phyloP scores from a whole-genome alignment of 805 yeast species.

The Sugiyamaella smithiae region DNA sequence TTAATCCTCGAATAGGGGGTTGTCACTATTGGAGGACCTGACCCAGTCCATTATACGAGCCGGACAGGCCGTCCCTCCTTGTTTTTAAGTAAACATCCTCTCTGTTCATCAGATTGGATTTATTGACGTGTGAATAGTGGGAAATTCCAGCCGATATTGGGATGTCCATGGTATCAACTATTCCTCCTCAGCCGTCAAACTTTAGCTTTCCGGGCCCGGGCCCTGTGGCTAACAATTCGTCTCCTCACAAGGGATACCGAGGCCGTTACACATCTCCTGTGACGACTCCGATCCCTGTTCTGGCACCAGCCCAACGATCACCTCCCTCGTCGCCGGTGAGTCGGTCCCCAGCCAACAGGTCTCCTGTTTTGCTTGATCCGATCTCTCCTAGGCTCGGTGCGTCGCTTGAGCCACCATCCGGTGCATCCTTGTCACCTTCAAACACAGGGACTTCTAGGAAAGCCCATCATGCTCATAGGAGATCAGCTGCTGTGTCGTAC shows the following conservation, averaged over 20 bases:
- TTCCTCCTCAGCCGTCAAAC: conserved; percentile 12
- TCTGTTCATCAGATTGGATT: too few relatives aligned
- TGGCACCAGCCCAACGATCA: background rate
- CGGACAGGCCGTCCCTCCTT: too few relatives aligned
- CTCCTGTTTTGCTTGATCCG: background rate
- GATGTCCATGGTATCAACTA: conserved; percentile 19
- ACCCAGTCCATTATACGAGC: too few relatives aligned
- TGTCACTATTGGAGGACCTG: too few relatives aligned
- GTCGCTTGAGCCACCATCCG: background rate
- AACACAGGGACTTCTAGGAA: conserved; percentile 5
- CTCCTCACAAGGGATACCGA: background rate
- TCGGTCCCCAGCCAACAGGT: background rate
- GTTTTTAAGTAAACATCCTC: too few relatives aligned
- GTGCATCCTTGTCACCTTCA: background rate
- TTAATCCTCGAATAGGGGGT: too few relatives aligned
- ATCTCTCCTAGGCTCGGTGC: background rate
- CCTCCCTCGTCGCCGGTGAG: conserved; percentile 2
- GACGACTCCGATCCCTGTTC: background rate
- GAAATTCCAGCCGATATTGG: too few relatives aligned
- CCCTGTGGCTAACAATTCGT: background rate
- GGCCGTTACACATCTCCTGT: conserved; percentile 1
- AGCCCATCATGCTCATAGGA: conserved; percentile 62
- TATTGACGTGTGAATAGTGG: too few relatives aligned
- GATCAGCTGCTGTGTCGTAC: conserved; percentile 87
- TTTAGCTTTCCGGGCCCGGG: conserved; percentile 17